Percentiles rank a stretch among this genome's conserved stretches.
These are phyloP conservation scores for Extremus antarcticus DNA, from an alignment of 495 filamentous ascomycete genomes.

Conservation along the genomic window DNA sequence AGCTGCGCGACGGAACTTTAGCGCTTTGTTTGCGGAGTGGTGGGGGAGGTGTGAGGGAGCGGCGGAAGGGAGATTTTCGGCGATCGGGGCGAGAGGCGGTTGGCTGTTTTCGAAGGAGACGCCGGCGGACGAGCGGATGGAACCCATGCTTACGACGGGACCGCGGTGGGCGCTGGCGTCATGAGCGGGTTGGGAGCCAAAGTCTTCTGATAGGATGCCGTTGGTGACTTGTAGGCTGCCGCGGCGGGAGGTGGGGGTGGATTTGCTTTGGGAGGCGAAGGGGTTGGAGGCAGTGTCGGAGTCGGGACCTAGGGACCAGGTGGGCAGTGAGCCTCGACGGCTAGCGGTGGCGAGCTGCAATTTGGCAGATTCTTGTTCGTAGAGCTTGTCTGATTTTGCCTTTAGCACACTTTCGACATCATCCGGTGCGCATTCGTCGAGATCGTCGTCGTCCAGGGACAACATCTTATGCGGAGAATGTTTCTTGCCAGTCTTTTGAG, in stretches of 20 bases:
- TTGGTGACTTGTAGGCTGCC: constrained; percentile 8
- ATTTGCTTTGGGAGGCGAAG: constrained; percentile 6
- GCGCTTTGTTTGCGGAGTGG: not conserved
- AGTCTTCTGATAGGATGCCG: constrained; percentile 11
- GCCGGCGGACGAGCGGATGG: not conserved
- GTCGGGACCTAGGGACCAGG: not conserved
- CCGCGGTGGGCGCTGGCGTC: constrained; percentile 2
- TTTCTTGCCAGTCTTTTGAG: not conserved
- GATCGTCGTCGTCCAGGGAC: not conserved
- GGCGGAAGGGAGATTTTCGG: constrained; percentile 2
- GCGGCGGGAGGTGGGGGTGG: not conserved
- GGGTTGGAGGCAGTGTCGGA: not conserved
- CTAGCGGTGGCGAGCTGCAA: not conserved
- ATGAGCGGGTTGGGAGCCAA: not conserved
- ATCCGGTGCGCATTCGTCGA: constrained; percentile 5
- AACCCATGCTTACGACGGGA: constrained; percentile 5
- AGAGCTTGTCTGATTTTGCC: not conserved
- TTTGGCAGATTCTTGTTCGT: not conserved
- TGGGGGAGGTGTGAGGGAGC: not conserved
- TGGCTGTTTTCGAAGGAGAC: not conserved
- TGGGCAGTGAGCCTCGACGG: constrained; percentile 2
- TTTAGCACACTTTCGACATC: not conserved
- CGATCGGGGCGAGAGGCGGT: constrained; percentile 2
- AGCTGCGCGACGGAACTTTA: constrained; percentile 22
- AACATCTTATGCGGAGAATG: not conserved